A percentile compares a stretch with the other conserved stretches of the same genome.
Conservation (phyloP, 2,329 filamentous ascomycete species). For the Fusarium lyarnte region DNA sequence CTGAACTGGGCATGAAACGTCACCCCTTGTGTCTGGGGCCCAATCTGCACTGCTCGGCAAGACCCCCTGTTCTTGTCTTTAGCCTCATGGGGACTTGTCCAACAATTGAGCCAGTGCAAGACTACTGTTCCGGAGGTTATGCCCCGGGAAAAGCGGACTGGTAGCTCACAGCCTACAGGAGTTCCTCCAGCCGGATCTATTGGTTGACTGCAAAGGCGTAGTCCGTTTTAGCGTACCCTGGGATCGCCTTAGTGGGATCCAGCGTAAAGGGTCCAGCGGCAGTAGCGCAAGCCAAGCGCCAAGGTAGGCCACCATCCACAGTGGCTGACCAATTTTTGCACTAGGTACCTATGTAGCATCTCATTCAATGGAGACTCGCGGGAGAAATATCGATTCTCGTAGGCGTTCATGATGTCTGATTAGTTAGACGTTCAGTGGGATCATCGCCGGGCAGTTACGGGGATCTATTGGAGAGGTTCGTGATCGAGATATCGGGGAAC, state of each 20-base stretch:
- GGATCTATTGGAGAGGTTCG: neutral
- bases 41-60: conserved; percentile 1
- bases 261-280: conserved; percentile 28
- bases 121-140: conserved; percentile 16
- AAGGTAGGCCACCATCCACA: neutral
- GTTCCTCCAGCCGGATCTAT: neutral
- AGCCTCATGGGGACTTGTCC: neutral
- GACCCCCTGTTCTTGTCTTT: conserved; percentile 10
- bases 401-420: conserved; percentile 11
- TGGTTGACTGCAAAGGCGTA: neutral
- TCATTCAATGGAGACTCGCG: conserved; percentile 3
- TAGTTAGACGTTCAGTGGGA: conserved; percentile 24
- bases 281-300: conserved; percentile 18
- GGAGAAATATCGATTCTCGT: conserved; percentile 5
- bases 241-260: conserved; percentile 12
- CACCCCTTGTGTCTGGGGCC: conserved; percentile 15
- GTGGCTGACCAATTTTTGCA: conserved; percentile 11
- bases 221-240: conserved; percentile 3
- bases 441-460: conserved; percentile 10
- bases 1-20: conserved; percentile 7
- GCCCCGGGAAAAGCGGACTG: conserved; percentile 13
- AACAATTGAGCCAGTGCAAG: neutral
- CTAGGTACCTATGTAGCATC: neutral
- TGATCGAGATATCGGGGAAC: neutral
- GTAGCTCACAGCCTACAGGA: neutral